Evolutionary conservation across 129 eudicot species (phyloP), one percentile per base, ranked within the genome.

Genomic region (Centrapalus pauciflorus): DNA sequence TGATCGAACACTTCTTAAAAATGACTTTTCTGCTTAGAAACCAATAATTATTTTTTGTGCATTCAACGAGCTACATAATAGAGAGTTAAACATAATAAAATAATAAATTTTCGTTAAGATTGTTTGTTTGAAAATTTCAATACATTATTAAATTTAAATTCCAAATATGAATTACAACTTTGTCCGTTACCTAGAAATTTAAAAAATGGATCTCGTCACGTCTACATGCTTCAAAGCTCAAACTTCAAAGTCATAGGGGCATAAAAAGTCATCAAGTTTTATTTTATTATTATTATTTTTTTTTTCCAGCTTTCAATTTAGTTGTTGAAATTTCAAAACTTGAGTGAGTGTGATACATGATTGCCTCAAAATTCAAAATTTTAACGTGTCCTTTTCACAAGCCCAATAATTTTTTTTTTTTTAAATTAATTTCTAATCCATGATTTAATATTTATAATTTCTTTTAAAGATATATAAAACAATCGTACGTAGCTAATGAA

Each of bases 291-390:
- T 27, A 28, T 23, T 38, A 57, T 29, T 37, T 72, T 13, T 52
- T 9, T 7, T 23, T 55, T n/a, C 35, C 3, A 14, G 14, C 41
- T 14, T 75, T 34, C n/a, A 66, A 9, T 23, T 45, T 66, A 45
- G 51, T 56, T 30, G 57, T 55, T 74, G 62, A 66, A 56, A 30
- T 32, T 43, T 29, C 43, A 57, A 66, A 56, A 30, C 32, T 43
- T 29, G 55, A 57, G 72, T 23, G 60, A 29, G 72, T 55, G 73
- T 74, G 41, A 55, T 64, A 32, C 72, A 74, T 74, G 73, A 66
- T 55, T 43, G 68, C 54, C 68, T 56, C 68, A 45, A 66, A 23
- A 20, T 56, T 74, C 40, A 37, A 66, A 57, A 45, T 11, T 34
- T n/a, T 45, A 43, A 45, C 5, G 14, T 45, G 79, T 75, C 55